These are phyloP conservation scores for Fraxinus excelsior DNA, from an alignment of 257 asterid species.

Conservation along the genomic window DNA sequence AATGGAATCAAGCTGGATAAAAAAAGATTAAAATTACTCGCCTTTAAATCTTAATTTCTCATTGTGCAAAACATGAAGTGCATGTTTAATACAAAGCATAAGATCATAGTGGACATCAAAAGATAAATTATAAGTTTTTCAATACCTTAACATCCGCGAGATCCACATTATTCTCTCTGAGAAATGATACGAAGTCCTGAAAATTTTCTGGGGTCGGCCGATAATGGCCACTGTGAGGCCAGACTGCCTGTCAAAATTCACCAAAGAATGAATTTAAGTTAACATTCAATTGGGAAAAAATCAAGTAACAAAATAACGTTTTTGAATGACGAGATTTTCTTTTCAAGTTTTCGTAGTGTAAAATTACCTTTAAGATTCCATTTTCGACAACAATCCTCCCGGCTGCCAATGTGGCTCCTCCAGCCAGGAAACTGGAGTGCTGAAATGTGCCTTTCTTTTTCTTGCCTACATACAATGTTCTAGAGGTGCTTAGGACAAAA, in stretches of 20 bases:
- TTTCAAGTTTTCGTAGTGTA: no score
- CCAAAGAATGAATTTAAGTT: constrained; percentile 3
- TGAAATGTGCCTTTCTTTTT: constrained; percentile 86
- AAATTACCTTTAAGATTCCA: constrained; percentile 71
- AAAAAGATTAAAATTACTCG: constrained; percentile 19
- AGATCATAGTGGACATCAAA: neutral
- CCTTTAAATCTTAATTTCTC: neutral
- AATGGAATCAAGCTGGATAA: constrained; percentile 56
- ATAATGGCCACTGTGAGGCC: constrained; percentile 99
- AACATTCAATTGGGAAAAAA: neutral
- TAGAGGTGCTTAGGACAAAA: constrained; percentile 86
- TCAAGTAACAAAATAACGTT: neutral
- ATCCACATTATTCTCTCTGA: constrained; percentile 63
- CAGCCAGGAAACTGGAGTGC: constrained; percentile 94
- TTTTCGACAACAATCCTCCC: constrained; percentile 87
- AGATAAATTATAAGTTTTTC: neutral
- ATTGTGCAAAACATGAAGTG: neutral
- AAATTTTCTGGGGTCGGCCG: constrained; percentile 88
- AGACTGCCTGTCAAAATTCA: constrained; percentile 67
- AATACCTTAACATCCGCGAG: constrained; percentile 73
- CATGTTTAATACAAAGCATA: no score
- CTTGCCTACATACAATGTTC: constrained; percentile 75
- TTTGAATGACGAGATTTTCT: neutral
- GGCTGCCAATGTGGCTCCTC: constrained; percentile 96
- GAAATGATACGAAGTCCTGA: constrained; percentile 68